phyloP scores from a whole-genome alignment of 495 filamentous ascomycete genomes.

The Aspergillus bridgeri region DNA sequence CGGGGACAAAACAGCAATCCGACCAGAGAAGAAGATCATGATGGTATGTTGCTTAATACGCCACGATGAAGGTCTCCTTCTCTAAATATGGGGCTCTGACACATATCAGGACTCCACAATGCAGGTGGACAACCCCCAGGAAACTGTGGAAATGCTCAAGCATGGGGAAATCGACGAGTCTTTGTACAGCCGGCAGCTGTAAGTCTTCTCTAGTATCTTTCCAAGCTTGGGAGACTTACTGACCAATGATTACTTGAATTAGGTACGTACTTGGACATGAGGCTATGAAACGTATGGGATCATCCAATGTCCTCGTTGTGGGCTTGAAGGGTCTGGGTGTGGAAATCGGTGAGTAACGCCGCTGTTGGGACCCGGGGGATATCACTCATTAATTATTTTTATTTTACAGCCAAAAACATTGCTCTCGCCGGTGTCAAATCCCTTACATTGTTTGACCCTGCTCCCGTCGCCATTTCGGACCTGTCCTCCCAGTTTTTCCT shows the following conservation, averaged over 20 bases:
- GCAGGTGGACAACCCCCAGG: conserved; percentile 69
- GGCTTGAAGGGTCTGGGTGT: conserved; percentile 93
- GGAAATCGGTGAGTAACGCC: conserved; percentile 66
- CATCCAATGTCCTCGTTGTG: conserved; percentile 89
- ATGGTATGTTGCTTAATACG: conserved; percentile 55
- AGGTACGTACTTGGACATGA: conserved; percentile 95
- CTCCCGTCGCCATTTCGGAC: conserved; percentile 76
- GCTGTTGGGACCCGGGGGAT: not conserved
- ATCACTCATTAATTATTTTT: conserved; percentile 4
- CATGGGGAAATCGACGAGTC: conserved; percentile 88
- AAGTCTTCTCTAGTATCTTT: conserved; percentile 20
- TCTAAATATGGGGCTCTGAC: conserved; percentile 14
- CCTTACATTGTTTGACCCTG: conserved; percentile 81
- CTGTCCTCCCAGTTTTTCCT: conserved; percentile 98
- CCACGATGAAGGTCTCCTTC: not conserved
- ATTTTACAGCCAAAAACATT: conserved; percentile 80
- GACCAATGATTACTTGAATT: conserved; percentile 8
- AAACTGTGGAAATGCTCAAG: conserved; percentile 56
- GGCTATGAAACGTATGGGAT: conserved; percentile 99
- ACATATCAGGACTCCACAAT: conserved; percentile 61
- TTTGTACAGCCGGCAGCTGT: conserved; percentile 95
- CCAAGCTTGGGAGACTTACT: not conserved
- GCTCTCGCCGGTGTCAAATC: conserved; percentile 93
- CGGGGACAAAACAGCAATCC: conserved; percentile 61
- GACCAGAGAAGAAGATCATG: conserved; percentile 80